Evolutionary conservation across 306 rosid species (phyloP), one percentile per base, ranked within the genome.

Genomic region (Psophocarpus tetragonolobus): DNA sequence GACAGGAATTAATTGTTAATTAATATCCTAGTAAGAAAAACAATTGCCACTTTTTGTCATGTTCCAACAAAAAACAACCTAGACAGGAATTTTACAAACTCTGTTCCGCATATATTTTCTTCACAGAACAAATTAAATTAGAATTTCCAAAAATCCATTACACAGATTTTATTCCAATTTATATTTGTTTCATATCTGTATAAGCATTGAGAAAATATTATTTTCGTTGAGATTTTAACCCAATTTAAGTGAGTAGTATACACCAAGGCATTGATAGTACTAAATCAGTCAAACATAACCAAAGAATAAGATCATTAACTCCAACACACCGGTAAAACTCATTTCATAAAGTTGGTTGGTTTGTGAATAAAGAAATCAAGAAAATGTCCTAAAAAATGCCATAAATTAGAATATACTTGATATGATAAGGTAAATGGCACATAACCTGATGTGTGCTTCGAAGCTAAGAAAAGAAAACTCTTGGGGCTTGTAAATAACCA

Each of bases 191-290:
- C 24, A 11, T 32, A 54, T 56, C 42, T 29, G 33, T 20, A 24
- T 65, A 80, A 73, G 69, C 75, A 53, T 35, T 48, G 30, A 35
- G 39, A 72, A 30, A 30, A 51, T 6, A 14, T 18, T 30, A 51
- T 38, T 48, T 61, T 44, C 39, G 8, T 36, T 10, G 14, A 73
- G 41, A 36, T 35, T 42, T 61, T 5, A 5, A 14, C n/a, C 54
- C 23, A 15, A 57, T 0, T 62, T 36, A 3, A n/a, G 42, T 20
- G 13, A n/a, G 35, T 51, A 47, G 41, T 8, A 44, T 23, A 54
- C n/a, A n/a, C 2, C 29, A 20, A 33, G 42, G 13, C 21, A 51
- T 36, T 36, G 17, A 8, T 23, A 20, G 58, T 0, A n/a, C 11
- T 6, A 2, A n/a, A 78, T 17, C 45, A 48, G 6, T 48, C 56